A percentile compares a stretch with the other conserved stretches of the same genome.
Conservation (phyloP, 495 filamentous ascomycete species). For the Annulohypoxylon stygium region DNA sequence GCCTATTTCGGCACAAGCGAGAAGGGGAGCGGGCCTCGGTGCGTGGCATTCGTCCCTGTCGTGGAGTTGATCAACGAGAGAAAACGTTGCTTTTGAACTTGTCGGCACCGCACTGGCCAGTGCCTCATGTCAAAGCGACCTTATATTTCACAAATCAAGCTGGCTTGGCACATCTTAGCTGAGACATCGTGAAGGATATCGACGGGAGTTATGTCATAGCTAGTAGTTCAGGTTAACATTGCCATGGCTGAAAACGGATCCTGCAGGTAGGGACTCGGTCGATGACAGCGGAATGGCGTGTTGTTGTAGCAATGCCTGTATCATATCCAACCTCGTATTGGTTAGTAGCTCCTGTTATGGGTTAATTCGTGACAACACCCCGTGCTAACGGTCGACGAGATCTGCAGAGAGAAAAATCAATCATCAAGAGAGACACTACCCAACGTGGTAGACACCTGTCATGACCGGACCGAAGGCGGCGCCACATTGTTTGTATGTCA, state of each 20-base stretch:
- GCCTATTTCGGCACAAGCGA: conserved; percentile 47
- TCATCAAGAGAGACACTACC: conserved; percentile 24
- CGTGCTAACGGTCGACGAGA: conserved; percentile 30
- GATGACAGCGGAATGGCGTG: conserved; percentile 31
- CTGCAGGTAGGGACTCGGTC: conserved; percentile 27
- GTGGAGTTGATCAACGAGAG: conserved; percentile 36
- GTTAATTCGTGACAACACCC: conserved; percentile 27
- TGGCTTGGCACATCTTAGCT: conserved; percentile 33
- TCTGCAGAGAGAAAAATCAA: conserved; percentile 27
- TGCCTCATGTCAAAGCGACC: conserved; percentile 35
- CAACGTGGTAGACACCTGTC: conserved; percentile 27
- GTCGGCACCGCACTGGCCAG: conserved; percentile 42
- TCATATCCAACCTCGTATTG: conserved; percentile 28
- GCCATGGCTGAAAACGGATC: conserved; percentile 17
- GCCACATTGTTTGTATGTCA: conserved; percentile 30
- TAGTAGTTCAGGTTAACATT: conserved; percentile 20
- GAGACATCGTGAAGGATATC: conserved; percentile 34
- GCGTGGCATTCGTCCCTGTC: conserved; percentile 41
- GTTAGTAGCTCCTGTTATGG: conserved; percentile 21
- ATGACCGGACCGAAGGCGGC: conserved; percentile 24
- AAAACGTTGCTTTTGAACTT: conserved; percentile 48
- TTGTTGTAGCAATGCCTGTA: conserved; percentile 23
- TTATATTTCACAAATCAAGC: conserved; percentile 26
- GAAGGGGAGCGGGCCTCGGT: conserved; percentile 30
- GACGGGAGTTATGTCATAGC: conserved; percentile 11